Evolutionary conservation across 2,329 filamentous ascomycete species (phyloP), one percentile per base, ranked within the genome.

Genomic region (Xylaria sp.): DNA sequence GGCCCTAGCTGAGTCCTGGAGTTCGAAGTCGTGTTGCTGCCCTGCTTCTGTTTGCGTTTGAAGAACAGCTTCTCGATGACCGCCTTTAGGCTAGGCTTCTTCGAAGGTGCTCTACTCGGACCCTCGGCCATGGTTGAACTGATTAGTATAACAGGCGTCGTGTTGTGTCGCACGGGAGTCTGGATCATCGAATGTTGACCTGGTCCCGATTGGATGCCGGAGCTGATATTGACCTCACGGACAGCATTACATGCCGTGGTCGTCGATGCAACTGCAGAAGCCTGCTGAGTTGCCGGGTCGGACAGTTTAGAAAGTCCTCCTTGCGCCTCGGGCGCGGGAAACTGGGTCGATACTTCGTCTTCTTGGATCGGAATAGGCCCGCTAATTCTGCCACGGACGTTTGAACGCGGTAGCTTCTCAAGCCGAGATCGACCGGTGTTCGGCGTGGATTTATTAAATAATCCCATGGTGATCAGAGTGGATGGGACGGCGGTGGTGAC

Each of bases 351-450:
- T 65, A 84, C 82, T 59, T 84, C 82, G 62, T 84, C 77, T 63
- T 80, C 81, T 65, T 79, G 80, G 19, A 87, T 80, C 1, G 83
- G 83, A 52, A 87, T 86, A 11, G 85, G 85, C 5, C 77, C 79
- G 35, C 83, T 86, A 62, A 87, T 86, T 65, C 79, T 82, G 62
- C 83, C 83, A 46, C 84, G 80, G 62, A 86, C 80, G 23, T 80
- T 79, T 58, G 72, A 71, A 65, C 58, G 65, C 42, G 64, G 63
- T 30, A 65, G 65, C 39, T 76, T 73, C 59, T 72, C 73, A 46
- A 75, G 70, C 65, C 76, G 62, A 49, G 10, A 19, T 64, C 75
- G 74, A 63, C 74, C 74, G 65, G 74, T 67, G 66, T 68, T 74
- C 56, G 79, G 70, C 39, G 73, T 66, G 55, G 76, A 72, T 69